Base-by-base conservation (phyloP, 139 green algal species). In the Diplosphaera chodatii region DNA sequence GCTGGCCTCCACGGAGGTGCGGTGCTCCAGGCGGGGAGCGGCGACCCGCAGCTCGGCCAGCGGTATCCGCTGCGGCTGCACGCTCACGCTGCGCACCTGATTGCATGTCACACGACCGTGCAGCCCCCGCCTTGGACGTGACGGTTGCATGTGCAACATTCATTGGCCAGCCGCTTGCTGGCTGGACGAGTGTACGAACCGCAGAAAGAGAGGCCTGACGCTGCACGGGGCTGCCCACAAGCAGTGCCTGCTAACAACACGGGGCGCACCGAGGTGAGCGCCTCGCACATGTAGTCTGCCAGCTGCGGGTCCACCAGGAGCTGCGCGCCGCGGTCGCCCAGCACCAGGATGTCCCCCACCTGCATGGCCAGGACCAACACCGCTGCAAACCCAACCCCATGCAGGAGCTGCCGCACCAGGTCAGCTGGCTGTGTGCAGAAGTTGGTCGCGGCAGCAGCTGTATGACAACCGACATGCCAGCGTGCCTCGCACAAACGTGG, bases 321-420 rank as follows among this genome's bases (percentile, higher is more conserved):
- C 69, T 93, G 85, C 10, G 87, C 87, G 0, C 90, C 90, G 27
- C 68, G 65, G 75, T 96, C 90, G 13, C 86, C 88, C n/a, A 87
- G 77, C 33, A 94, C 73, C 25, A 94, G 34, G 16, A 96, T 87
- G 78, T 96, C 90, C 29, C 75, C 74, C 25, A 73, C 68, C 66
- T 70, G 32, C 4, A 62, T 10, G 3, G 37, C 37, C 16, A 59
- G 48, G 13, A 59, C 48, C 10, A 25, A 21, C 13, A 3, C 48
- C 16, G 16, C 18, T 59, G 48, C 48, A 18, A 23, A 59, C 10
- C n/a, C 37, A 48, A 48, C 25, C 30, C 20, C 31, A 67, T n/a
- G n/a, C n/a, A n/a, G n/a, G n/a, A n/a, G n/a, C n/a, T n/a, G n/a
- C n/a, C n/a, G n/a, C n/a, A n/a, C n/a, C n/a, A n/a, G n/a, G n/a